Conservation (phyloP, 2,329 filamentous ascomycete species). For the Aureobasidium sp. region DNA sequence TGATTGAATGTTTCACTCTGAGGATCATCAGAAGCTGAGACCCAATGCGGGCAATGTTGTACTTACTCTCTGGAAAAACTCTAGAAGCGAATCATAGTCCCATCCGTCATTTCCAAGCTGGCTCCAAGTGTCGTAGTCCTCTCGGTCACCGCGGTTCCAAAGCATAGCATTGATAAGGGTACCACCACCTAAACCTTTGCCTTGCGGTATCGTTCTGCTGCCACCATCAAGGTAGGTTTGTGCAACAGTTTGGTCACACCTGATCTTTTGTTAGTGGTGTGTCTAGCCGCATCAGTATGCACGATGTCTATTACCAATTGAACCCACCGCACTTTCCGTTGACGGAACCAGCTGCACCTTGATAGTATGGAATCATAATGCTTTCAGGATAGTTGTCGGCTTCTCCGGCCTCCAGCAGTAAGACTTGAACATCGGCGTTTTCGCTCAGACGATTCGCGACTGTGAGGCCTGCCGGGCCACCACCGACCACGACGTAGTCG, state of each 20-base stretch:
- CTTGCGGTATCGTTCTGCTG: constrained; percentile 22
- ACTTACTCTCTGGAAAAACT: constrained; percentile 27
- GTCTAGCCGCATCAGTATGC: background rate
- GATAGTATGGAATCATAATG: constrained; percentile 18
- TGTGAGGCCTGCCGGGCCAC: constrained; percentile 26
- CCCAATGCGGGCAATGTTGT: background rate
- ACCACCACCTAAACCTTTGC: constrained; percentile 29
- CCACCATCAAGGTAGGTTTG: constrained; percentile 24
- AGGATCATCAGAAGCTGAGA: background rate
- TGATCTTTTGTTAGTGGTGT: background rate
- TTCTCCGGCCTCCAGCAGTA: constrained; percentile 27
- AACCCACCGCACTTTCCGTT: constrained; percentile 17
- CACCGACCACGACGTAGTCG: constrained; percentile 27
- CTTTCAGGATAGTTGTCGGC: constrained; percentile 22
- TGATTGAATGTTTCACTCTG: constrained; percentile 27
- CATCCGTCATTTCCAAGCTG: constrained; percentile 52
- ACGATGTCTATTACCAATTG: constrained; percentile 15
- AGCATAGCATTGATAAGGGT: constrained; percentile 31
- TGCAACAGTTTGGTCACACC: constrained; percentile 21
- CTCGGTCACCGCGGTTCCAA: constrained; percentile 36
- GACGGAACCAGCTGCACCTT: constrained; percentile 17
- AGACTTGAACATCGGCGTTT: constrained; percentile 25
- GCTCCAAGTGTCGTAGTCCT: constrained; percentile 53
- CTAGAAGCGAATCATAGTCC: constrained; percentile 46
- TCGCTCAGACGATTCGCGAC: constrained; percentile 27